Conservation (phyloP, 2,329 filamentous ascomycete genomes). For the Lasiodiplodia sp. region DNA sequence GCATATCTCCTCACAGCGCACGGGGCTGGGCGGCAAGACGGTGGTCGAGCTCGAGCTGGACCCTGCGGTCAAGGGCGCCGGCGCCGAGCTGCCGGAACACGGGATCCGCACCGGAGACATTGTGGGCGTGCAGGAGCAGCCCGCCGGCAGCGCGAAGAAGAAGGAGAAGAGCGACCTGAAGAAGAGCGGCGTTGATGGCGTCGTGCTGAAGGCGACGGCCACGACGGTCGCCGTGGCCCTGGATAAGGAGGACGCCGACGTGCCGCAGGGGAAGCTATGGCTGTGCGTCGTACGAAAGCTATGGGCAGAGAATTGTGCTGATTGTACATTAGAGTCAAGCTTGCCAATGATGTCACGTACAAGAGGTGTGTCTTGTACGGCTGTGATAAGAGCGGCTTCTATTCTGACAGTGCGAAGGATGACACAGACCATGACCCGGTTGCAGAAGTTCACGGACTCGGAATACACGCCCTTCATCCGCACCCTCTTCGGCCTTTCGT, state of each 20-base stretch:
- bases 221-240: slow-evolving; percentile 71
- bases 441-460: slow-evolving; percentile 63
- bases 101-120: slow-evolving; percentile 80
- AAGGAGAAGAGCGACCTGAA: slow-evolving; percentile 75
- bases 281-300: slow-evolving; percentile 57
- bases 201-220: slow-evolving; percentile 70
- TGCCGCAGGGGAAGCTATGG: slow-evolving; percentile 67
- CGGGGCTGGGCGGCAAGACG: slow-evolving; percentile 88
- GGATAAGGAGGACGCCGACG: slow-evolving; percentile 67
- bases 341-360: slow-evolving; percentile 72
- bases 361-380: slow-evolving; percentile 56
- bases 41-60: slow-evolving; percentile 83
- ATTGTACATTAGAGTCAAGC: slow-evolving; percentile 62
- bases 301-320: slow-evolving; percentile 38
- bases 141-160: slow-evolving; percentile 73
- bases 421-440: slow-evolving; percentile 68
- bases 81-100: slow-evolving; percentile 72
- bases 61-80: slow-evolving; percentile 65
- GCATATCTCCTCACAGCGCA: slow-evolving; percentile 75
- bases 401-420: slow-evolving; percentile 53
- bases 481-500: slow-evolving; percentile 66
- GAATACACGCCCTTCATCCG: slow-evolving; percentile 66
- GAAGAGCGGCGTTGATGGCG: slow-evolving; percentile 71
- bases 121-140: slow-evolving; percentile 77
- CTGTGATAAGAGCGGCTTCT: slow-evolving; percentile 6